Base-by-base conservation (phyloP, 208 protist species). In the Phytomonas serpens region DNA sequence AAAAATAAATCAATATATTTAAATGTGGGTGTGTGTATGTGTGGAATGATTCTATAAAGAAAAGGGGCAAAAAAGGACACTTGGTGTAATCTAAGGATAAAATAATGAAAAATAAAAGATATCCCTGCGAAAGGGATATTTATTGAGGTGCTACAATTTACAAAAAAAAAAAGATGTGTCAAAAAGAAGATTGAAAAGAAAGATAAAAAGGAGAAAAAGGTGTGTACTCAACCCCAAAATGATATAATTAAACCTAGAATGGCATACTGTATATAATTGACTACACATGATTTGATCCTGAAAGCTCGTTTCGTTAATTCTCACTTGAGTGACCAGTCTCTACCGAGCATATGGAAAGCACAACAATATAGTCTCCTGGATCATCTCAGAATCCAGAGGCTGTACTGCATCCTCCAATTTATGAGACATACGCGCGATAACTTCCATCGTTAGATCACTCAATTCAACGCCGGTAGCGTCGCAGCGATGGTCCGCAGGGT, bases 341-440 rank as follows among this genome's bases (percentile, higher is more conserved):
- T 51, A 77, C 13, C 34, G 74, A 6, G 80, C 81, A 68, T 95
- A 95, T 9, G 76, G 85, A 73, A 89, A 95, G 77, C 90, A 92
- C 64, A 91, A 71, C 36, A 87, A 75, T 62, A 93, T 91, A 23
- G 90, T 95, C 69, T 95, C 90, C 57, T 87, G 84, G 47, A 95
- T 83, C 3, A 95, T 68, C 11, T 51, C 42, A 16, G 77, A 69
- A 57, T 77, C 81, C 36, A 95, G 74, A 42, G 70, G 71, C 61
- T 74, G 47, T 38, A 83, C 71, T n/a, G 73, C 76, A 67, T 84
- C 82, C 19, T 85, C 81, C 47, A 92, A 72, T 47, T 81, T 81
- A 9, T 7, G 34, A 7, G 63, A 10, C 34, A 27, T 52, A 71
- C 77, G 57, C 51, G 16, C 69, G 51, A 79, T 71, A 14, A 68